Percentiles rank a stretch among this genome's conserved stretches.
phyloP scores from a whole-genome alignment of 2,329 filamentous ascomycete genomes.

The Byssothecium circinans region DNA sequence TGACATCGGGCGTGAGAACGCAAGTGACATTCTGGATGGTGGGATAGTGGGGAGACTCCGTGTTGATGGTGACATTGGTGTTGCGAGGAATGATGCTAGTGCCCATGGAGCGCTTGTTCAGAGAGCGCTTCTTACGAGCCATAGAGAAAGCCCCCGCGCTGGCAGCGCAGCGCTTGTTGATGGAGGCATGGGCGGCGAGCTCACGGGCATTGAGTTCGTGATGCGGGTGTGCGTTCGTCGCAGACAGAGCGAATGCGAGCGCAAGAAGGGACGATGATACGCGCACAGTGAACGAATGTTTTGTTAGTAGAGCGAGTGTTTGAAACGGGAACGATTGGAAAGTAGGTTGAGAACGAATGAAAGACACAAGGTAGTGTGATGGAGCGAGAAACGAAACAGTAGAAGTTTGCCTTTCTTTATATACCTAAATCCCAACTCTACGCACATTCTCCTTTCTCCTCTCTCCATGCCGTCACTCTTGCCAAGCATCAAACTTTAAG shows the following conservation, averaged over 20 bases:
- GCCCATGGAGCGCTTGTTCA: conserved; percentile 2
- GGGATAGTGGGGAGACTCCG: conserved; percentile 11
- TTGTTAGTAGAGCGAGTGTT: not conserved
- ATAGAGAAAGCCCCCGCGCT: conserved; percentile 3
- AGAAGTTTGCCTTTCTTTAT: not conserved
- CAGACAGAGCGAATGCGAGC: not conserved
- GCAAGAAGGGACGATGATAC: conserved; percentile 1
- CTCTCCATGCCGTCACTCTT: too few relatives aligned
- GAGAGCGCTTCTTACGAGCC: conserved; percentile 9
- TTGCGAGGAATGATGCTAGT: conserved; percentile 5
- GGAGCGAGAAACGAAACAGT: not conserved
- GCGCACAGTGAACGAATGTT: conserved; percentile 5
- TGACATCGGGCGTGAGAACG: conserved; percentile 18
- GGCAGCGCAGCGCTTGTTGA: conserved; percentile 5
- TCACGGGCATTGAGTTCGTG: conserved; percentile 5
- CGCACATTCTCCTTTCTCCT: too few relatives aligned
- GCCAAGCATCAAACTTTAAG: not conserved
- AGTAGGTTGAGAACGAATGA: not conserved
- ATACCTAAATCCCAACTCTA: not conserved
- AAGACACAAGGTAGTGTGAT: not conserved
- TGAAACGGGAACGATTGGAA: not conserved
- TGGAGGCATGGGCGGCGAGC: not conserved
- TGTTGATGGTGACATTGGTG: conserved; percentile 6
- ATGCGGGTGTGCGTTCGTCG: conserved; percentile 2
- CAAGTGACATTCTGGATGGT: conserved; percentile 16